These are phyloP conservation scores for Malassezia sp. DNA, from an alignment of 1,284 basidiomycete genomes.

Conservation along the genomic window DNA sequence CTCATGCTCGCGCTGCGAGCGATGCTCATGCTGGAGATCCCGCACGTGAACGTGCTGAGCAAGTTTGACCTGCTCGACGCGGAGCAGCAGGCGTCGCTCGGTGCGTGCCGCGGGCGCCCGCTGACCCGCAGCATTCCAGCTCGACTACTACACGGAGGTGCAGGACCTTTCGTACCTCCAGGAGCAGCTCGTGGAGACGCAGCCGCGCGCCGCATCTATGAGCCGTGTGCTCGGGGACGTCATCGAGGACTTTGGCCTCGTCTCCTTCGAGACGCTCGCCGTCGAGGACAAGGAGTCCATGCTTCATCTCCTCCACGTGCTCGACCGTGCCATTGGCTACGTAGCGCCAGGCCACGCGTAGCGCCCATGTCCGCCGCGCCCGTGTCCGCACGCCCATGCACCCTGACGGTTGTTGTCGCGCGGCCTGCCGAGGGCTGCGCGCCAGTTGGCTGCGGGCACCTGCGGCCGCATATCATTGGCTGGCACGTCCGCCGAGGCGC, in stretches of 20 bases:
- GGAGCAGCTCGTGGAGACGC: constrained; percentile 46
- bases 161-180: constrained; percentile 85
- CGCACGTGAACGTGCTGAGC: constrained; percentile 90
- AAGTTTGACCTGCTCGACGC: constrained; percentile 73
- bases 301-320: constrained; percentile 32
- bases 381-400: constrained; percentile 7
- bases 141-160: constrained; percentile 95
- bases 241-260: constrained; percentile 85
- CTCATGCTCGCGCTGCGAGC: constrained; percentile 80
- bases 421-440: too few relatives aligned
- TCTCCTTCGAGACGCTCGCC: constrained; percentile 91
- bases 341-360: constrained; percentile 9
- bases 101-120: constrained; percentile 10
- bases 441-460: too few relatives aligned
- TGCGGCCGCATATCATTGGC: too few relatives aligned
- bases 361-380: too few relatives aligned
- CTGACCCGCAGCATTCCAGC: constrained; percentile 62
- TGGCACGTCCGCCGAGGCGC: too few relatives aligned
- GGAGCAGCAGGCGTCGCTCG: constrained; percentile 21
- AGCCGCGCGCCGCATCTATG: constrained; percentile 48
- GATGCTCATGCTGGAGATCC: constrained; percentile 95
- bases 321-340: constrained; percentile 44
- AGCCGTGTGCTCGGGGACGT: constrained; percentile 83
- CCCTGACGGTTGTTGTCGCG: too few relatives aligned
- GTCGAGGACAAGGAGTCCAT: constrained; percentile 42